Base-by-base conservation (phyloP, 2,329 filamentous ascomycete species). In the Venturia effusa region DNA sequence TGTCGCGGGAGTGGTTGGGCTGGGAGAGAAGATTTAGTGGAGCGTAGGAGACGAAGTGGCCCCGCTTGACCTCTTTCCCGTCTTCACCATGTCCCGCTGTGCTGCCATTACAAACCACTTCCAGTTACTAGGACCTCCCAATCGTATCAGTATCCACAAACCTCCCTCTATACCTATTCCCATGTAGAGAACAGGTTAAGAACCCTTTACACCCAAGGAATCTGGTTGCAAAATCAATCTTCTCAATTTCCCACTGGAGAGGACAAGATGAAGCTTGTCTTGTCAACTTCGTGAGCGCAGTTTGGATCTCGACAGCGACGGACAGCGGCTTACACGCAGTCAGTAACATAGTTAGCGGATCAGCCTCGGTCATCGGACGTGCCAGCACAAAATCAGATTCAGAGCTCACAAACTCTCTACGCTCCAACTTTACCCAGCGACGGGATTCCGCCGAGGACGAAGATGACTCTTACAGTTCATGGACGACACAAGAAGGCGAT, bases 371-470 rank as follows among this genome's bases (percentile, higher is more conserved):
- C 67, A 88, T 96, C 74, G 87, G 90, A 67, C 90, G 89, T 71
- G 85, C 88, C 66, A 84, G 85, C 68, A 87, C 87, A 72, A 91
- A 92, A 73, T 97, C 93, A 63, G 97, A 97, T 74, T 87, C 92
- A 70, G 94, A 99, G 76, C 84, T 99, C 69, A 89, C 92, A 68
- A 92, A 91, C 71, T 90, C 92, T 3, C 84, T 99, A 22, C 88
- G 90, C 70, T 85, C 87, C 72, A 96, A 93, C 76, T 91, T 97
- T 74, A 74, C 84, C 62, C 84, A 87, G 37, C 88, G 66, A 71
- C 54, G 73, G 74, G 75, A 77, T 70, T 67, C 72, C 68, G 73
- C 64, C 43, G 55, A 40, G 13, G 34, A 54, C 40, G 24, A 37
- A n/a, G 37, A 51, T 37, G 22, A 24, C 37, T 40, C 45, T 4